phyloP scores from a whole-genome alignment of 176 grass and related monocot species.

The Coix lacrymajobi region DNA sequence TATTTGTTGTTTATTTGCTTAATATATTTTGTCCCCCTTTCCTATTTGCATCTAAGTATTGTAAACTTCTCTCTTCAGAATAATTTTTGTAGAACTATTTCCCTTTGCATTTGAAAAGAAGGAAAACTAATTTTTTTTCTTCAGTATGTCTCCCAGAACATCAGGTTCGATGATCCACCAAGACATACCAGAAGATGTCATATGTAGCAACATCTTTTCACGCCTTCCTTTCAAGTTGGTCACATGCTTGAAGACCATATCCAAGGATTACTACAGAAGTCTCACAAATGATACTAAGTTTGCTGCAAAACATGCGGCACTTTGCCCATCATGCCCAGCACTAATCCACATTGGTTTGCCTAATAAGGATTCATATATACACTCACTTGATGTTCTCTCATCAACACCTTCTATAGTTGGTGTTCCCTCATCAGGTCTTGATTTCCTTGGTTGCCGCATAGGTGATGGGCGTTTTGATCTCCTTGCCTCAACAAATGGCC shows the following conservation, averaged over 20 bases:
- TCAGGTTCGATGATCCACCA: neutral
- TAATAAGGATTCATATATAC: no score
- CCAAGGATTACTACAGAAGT: fast-evolving
- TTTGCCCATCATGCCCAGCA: neutral
- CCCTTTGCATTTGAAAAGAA: neutral
- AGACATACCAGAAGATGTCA: neutral
- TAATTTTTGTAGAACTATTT: neutral
- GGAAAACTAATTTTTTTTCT: neutral
- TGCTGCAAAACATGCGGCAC: neutral
- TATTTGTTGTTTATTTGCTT: neutral
- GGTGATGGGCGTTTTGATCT: neutral
- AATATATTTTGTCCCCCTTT: neutral
- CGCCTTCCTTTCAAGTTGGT: neutral
- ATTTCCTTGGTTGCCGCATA: neutral
- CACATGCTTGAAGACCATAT: neutral
- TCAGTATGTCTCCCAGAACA: neutral
- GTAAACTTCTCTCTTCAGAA: neutral
- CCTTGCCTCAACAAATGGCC: neutral
- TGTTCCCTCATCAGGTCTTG: neutral
- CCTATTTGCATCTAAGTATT: neutral
- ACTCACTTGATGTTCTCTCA: neutral
- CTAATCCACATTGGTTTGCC: neutral
- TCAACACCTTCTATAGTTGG: neutral
- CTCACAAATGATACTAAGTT: neutral
- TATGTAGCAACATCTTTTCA: neutral